Evolutionary conservation across 1,139 yeast genomes (phyloP), one percentile per base, ranked within the genome.

Genomic region (Geotrichum restrictum): DNA sequence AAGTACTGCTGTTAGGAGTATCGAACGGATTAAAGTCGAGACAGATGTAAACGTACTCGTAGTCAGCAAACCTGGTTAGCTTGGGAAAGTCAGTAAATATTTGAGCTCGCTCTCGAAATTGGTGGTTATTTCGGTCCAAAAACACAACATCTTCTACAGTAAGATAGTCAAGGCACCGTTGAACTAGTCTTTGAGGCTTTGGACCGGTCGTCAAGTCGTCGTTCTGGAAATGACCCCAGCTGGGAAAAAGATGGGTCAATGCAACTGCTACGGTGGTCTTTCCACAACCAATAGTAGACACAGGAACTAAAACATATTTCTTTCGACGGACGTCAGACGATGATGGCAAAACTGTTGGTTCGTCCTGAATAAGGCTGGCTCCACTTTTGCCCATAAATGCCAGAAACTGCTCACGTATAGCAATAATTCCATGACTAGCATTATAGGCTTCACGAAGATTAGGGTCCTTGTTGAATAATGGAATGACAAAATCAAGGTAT

Each of bases 281-380:
- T 7, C 99, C 99, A 67, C 97, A 88, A 0, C 98, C 98, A 49
- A 93, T 79, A 0, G 96, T 88, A 0, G 98, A 89, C 13, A 91
- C 81, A 0, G 98, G 94, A 1, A 89, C 78, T 0, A 94, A 63
- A 0, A 87, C 77, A 63, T 80, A 88, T 62, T 81, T 82, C 10
- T 71, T 68, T 33, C 31, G 39, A 39, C 41, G 14, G 31, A 13
- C 14, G 40, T 32, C 41, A 42, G 16, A n/a, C n/a, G 45, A 32
- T 48, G 46, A 22, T 16, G 24, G 29, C 8, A 19, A 40, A 24
- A 27, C 7, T 18, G 31, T 11, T 39, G 51, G 32, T 21, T 59
- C 60, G 29, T 51, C 50, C 10, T 57, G 59, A 5, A 55, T 60
- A 48, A 80, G 66, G 51, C 78, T 79, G 36, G 72, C 59, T 4